Conservation (phyloP, 2,329 filamentous ascomycete genomes). For the Didymella sp. region DNA sequence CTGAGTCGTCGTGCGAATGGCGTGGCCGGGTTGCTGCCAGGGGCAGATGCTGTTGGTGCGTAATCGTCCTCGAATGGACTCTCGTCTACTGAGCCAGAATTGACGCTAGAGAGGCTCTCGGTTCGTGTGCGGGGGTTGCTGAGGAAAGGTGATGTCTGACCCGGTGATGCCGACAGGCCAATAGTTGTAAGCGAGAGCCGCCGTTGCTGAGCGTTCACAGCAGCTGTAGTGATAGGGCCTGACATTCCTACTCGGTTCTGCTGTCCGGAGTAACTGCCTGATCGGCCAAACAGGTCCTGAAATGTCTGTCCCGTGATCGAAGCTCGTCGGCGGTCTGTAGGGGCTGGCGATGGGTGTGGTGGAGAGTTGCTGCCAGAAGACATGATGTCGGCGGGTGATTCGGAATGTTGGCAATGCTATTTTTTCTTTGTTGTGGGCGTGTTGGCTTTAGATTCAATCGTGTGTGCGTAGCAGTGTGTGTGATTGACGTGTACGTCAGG, state of each 20-base stretch:
- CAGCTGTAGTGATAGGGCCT: slow-evolving; percentile 58
- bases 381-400: slow-evolving; percentile 36
- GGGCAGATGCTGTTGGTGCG: slow-evolving; percentile 59
- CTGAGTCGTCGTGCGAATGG: slow-evolving; percentile 87
- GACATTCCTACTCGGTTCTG: slow-evolving; percentile 44
- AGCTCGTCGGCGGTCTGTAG: slow-evolving; percentile 53
- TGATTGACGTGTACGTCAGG: slow-evolving; percentile 13
- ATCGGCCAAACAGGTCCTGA: slow-evolving; percentile 56
- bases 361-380: slow-evolving; percentile 52
- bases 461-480: slow-evolving; percentile 1
- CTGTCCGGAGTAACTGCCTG: slow-evolving; percentile 44
- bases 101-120: slow-evolving; percentile 58
- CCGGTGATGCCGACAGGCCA: slow-evolving; percentile 55
- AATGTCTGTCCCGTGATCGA: slow-evolving; percentile 59
- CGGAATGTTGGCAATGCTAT: neutral
- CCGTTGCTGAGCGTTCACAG: slow-evolving; percentile 57
- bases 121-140: slow-evolving; percentile 48
- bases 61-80: slow-evolving; percentile 64
- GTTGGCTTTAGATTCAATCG: slow-evolving; percentile 2
- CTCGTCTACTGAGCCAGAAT: slow-evolving; percentile 57
- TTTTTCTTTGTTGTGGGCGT: neutral
- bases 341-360: slow-evolving; percentile 46
- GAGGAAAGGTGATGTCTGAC: slow-evolving; percentile 52
- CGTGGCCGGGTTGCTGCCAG: slow-evolving; percentile 68
- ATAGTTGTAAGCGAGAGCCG: slow-evolving; percentile 59